Evolutionary conservation across 1,139 yeast genomes (phyloP), one percentile per base, ranked within the genome.

Genomic region (Debaryomyces fabryi): DNA sequence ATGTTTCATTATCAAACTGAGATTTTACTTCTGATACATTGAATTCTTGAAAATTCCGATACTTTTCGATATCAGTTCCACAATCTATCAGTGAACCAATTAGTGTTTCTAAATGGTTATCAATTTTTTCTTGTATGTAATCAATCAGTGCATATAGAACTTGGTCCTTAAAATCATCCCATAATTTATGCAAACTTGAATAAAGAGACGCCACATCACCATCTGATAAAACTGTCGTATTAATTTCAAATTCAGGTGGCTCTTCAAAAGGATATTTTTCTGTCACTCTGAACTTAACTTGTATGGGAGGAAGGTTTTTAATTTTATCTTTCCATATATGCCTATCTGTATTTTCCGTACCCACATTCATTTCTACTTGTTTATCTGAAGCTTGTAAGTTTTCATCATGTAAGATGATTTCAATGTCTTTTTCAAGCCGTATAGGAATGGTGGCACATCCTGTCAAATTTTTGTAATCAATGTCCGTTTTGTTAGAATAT

Each of bases 91-190:
- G 25, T 1, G 38, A 6, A 0, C 50, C 51, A 9, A 57, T 25
- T 13, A 56, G 23, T 7, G 39, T 46, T 4, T 43, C 30, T 8
- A 52, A 18, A n/a, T 52, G 51, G n/a, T 55, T 45, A 33, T 55
- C 62, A 6, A 63, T 55, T 20, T 59, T 68, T 32, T 67, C 71
- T 10, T 64, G 68, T 20, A 83, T 48, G 42, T 59, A 65, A 51
- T 82, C 86, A 16, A 83, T 69, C 52, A 79, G 62, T 13, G 72
- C 64, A 50, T 74, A 79, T 1, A 83, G 52, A 0, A 81, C 72
- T 23, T 68, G 70, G 50, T 78, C 83, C 38, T 56, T 62, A 20
- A 66, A 67, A 18, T 65, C 71, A 0, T 60, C 54, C 83, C 82
- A 71, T 37, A 77, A 56, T 3, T 56, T 48, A 2, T 49, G 44